Evolutionary conservation across 345 rosid genomes (phyloP), one percentile per base, ranked within the genome.

Genomic region (Aquilaria malaccensis): DNA sequence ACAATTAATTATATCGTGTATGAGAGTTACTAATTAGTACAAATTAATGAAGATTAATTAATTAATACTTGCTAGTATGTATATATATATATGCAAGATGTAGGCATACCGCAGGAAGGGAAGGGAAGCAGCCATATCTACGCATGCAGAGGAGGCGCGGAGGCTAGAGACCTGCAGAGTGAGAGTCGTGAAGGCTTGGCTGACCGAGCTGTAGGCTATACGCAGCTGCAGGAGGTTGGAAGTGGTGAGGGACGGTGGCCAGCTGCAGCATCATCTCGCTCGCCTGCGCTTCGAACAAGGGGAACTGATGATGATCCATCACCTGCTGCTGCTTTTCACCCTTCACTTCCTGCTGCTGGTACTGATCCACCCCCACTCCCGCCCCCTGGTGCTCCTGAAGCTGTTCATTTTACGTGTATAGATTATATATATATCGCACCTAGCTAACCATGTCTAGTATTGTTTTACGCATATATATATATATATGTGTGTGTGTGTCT

Each of bases 131-230:
- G 22, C 22, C 22, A 22, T 22, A 22, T 22, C 22, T 22, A 22
- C 22, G 22, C 22, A 22, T 22, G 22, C 22, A 22, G 22, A 22
- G 22, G 22, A 22, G 22, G 22, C 1, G 22, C 22, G 22, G 22
- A 22, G 22, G 1, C 22, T 22, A 22, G 7, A 37, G 43, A 37
- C 7, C 7, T 37, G 43, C 7, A 2, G 43, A 37, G 43, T 37
- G 43, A 37, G 74, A 64, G 47, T 72, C 73, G 55, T 76, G 76
- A 55, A 77, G 81, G 63, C 62, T 80, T 67, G 95, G 91, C 70
- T 88, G 92, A 67, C 84, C 84, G 47, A 83, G 91, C 78, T 88
- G 92, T 67, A 88, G 91, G 63, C 68, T 78, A 61, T 83, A 83
- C 11, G 84, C 43, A 1, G 43, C 3, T 1, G 43, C 7, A 4